Base-by-base conservation (phyloP, 106 monocot genomes). In the Allium sativum region DNA sequence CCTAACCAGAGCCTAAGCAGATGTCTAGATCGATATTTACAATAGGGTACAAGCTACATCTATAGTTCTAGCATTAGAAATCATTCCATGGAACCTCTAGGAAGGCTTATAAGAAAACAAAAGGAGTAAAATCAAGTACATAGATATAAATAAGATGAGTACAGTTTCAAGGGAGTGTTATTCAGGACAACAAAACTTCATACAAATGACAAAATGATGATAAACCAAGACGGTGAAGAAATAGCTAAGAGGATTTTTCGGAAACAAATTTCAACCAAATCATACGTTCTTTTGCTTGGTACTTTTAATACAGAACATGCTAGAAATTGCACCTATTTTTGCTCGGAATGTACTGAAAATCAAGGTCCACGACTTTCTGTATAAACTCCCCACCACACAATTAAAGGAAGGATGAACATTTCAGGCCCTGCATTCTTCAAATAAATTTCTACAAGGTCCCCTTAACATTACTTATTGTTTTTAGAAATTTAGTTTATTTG, bases 321-420 rank as follows among this genome's bases (percentile, higher is more conserved):
- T 18, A 59, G 44, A 17, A 8, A 16, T n/a, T 13, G 15, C 16
- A 59, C 43, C 48, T 50, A 50, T 59, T 42, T 8, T 19, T 41
- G 12, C 3, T 42, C 41, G 58, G 11, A 44, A 46, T 0, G 0
- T 9, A 20, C 20, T 45, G 46, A 62, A 47, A 46, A 46, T 45
- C 21, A 47, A 62, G 46, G 46, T 47, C 46, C 20, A 21, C 19
- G n/a, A 18, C 17, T 45, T 17, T 11, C 18, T 46, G 1, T 46
- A n/a, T n/a, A 62, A 46, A 44, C 31, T 31, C 61, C 44, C 61
- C 44, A 44, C 44, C 61, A 61, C 61, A 44, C 20, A 62, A 45
- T 47, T 45, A 47, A 45, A 13, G 21, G 14, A 42, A 9, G 9
- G 40, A 58, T 21, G 56, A 15, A 58, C 0, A 40, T 17, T 18